Base-by-base conservation (phyloP, 2,329 filamentous ascomycete genomes). In the Colletotrichum endophyticum region DNA sequence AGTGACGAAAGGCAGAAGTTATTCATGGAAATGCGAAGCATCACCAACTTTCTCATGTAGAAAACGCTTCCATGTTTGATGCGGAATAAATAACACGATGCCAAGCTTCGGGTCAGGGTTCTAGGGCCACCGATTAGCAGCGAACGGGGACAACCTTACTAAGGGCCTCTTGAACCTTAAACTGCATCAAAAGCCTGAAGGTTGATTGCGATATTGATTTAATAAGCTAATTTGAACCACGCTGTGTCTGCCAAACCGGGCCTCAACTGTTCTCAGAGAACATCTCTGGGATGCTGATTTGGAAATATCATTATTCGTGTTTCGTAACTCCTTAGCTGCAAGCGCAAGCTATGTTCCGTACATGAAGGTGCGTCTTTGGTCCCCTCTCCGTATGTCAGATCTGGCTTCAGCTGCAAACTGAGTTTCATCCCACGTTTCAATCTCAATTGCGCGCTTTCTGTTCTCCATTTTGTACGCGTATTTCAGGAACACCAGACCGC, bases 401-500 rank as follows among this genome's bases (percentile, higher is more conserved):
- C 27, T 63, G 9, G 61, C 66, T 39, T 74, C 75, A 19, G 63
- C 66, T 7, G 63, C 32, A 67, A 71, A 66, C 3, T 69, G 75
- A 19, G 62, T 53, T 30, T 78, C 77, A 66, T 79, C 77, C 77
- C 78, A 78, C 2, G 44, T 62, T 27, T 64, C 72, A 63, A 74
- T 73, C 53, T 75, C 64, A n/a, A 25, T 70, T 22, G 72, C 63
- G 30, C 77, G 73, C 13, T 59, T 67, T 61, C 53, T 77, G 34
- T 78, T 78, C 27, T 79, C 78, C 13, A 73, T 19, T 66, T 69
- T 76, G n/a, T 79, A 78, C 73, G 78, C 75, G 49, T 71, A 56
- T 4, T 73, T 72, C 3, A 78, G 68, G 19, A 79, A 76, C 9
- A 79, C 32, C 5, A 78, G 49, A 32, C 78, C 77, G 15, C 56